A percentile compares a stretch with the other conserved stretches of the same genome.
Conservation (phyloP, 108 stramenopile genomes). For the Schizochytrium sp. region DNA sequence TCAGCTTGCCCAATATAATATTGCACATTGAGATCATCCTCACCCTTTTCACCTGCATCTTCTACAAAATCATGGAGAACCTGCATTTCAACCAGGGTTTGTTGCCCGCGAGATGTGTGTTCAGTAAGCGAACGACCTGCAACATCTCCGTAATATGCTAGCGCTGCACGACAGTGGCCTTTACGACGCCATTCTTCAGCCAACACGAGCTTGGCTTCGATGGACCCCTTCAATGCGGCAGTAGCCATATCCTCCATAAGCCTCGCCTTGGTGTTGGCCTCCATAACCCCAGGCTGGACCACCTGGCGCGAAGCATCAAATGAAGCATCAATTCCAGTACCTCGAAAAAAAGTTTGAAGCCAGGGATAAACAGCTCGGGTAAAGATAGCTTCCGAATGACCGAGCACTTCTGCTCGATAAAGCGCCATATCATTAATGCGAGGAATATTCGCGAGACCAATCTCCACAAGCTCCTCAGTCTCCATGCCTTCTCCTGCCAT, state of each 20-base stretch:
- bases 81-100: slow-evolving; percentile 21
- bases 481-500: not conserved
- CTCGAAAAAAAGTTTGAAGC: not conserved
- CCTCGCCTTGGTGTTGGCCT: not conserved
- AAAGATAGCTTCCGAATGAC: not conserved
- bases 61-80: slow-evolving; percentile 3
- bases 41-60: slow-evolving; percentile 62
- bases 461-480: not conserved
- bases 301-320: not conserved
- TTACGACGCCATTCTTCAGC: not conserved
- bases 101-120: slow-evolving; percentile 22
- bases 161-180: not conserved
- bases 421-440: not conserved
- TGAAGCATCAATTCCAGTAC: not conserved
- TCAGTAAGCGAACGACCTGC: not conserved
- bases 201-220: slow-evolving; percentile 19
- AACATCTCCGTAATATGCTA: slow-evolving; percentile 8
- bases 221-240: not conserved
- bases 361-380: not conserved
- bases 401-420: not conserved
- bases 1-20: slow-evolving; percentile 63
- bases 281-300: not conserved
- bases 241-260: not conserved
- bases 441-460: not conserved
- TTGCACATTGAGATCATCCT: slow-evolving; percentile 64